Conservation (phyloP, 345 rosid genomes). For the Melaleuca quinquenervia region DNA sequence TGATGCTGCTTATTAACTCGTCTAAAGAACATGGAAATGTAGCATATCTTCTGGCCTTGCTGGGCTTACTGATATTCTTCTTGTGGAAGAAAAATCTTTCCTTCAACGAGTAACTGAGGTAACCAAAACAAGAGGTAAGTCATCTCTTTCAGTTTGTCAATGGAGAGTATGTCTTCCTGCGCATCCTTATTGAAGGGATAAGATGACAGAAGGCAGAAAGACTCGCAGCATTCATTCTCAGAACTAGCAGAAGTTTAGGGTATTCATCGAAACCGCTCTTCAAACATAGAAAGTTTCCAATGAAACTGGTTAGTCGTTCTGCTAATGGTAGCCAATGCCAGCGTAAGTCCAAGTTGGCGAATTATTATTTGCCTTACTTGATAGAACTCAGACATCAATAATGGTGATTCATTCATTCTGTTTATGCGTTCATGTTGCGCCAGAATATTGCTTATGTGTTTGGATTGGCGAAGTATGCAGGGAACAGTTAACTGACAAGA, state of each 20-base stretch:
- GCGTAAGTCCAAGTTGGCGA: not conserved
- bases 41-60: not conserved
- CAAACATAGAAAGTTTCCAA: not conserved
- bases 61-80: not conserved
- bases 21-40: not conserved
- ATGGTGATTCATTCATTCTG: not conserved
- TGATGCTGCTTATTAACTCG: not conserved
- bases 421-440: not conserved
- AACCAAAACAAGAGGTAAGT: not conserved
- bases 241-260: not conserved
- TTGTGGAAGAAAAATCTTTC: not conserved
- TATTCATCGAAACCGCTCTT: not conserved
- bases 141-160: not conserved
- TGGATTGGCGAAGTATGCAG: not conserved
- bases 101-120: not conserved
- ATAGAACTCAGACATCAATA: not conserved
- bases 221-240: not conserved
- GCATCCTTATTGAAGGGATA: not conserved
- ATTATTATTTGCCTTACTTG: not conserved
- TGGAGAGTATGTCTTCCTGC: not conserved
- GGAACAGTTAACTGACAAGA: not conserved
- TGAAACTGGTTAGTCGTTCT: not conserved
- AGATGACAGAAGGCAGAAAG: not conserved
- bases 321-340: not conserved
- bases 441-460: not conserved